A percentile compares a stretch with the other conserved stretches of the same genome.
These are phyloP conservation scores for Dendrobium officinale DNA, from an alignment of 106 monocot genomes.

Conservation along the genomic window DNA sequence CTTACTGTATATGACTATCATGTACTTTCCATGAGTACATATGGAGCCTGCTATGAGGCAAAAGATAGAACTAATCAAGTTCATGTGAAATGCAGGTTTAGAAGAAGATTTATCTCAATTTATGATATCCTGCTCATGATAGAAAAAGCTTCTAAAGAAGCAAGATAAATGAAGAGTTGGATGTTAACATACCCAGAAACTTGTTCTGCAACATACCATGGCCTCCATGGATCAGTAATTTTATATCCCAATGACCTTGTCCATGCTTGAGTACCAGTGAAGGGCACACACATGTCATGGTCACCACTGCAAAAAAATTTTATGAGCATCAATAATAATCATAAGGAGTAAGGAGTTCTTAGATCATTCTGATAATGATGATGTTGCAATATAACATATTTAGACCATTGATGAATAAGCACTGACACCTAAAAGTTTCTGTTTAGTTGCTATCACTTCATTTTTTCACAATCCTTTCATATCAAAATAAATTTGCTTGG, in stretches of 20 bases:
- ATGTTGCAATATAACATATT: no score
- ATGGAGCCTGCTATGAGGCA: background rate
- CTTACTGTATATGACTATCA: no score
- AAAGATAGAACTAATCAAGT: background rate
- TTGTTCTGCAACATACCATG: constrained; percentile 65
- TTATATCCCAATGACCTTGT: constrained; percentile 79
- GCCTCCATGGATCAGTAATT: constrained; percentile 69
- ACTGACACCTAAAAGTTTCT: no score
- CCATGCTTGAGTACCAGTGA: constrained; percentile 91
- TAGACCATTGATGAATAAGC: no score
- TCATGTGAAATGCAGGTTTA: background rate
- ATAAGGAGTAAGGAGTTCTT: background rate
- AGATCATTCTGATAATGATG: no score
- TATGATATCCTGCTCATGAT: background rate
- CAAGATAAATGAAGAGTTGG: background rate
- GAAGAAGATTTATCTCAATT: background rate
- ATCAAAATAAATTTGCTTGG: no score
- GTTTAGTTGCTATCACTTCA: no score
- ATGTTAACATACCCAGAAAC: constrained; percentile 58
- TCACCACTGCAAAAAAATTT: constrained; percentile 62
- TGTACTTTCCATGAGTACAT: no score
- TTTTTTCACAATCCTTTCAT: no score
- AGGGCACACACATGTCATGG: constrained; percentile 97
- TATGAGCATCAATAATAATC: background rate
- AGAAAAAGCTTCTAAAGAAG: background rate